Base-by-base conservation (phyloP, 176 grass and related monocot species). In the Triticum dicoccoides region DNA sequence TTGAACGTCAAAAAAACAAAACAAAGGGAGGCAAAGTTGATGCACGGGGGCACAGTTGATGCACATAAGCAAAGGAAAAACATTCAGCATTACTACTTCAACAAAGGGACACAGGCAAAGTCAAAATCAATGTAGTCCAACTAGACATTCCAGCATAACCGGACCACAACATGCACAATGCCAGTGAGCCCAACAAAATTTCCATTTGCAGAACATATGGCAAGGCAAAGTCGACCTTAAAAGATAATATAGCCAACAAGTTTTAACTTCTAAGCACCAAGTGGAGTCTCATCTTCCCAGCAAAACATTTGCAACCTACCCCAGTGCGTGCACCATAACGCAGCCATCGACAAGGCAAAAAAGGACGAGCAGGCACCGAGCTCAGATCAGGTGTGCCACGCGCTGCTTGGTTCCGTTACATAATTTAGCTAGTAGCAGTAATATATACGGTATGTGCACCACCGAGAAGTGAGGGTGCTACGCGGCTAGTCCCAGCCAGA, bases 401-500 rank as follows among this genome's bases (percentile, higher is more conserved):
- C 69, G 21, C 12, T n/a, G 3, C 21, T 84, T 18, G 65, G 14
- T 70, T 62, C 67, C 72, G 14, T n/a, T 38, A 73, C 6, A 45
- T 45, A 44, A 33, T 61, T 32, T 75, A 44, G 65, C 20, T 44
- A n/a, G 73, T 54, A 30, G 80, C n/a, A 58, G 80, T 23, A 58
- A 78, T 86, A 49, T 86, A 86, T 83, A 83, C 25, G 24, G 67
- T 84, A 80, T 79, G 58, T 67, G 76, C 75, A 76, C 76, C 75
- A 69, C 69, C 21, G 47, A 76, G 68, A 75, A 42, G 65, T 4
- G 44, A 12, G 72, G 41, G 10, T 5, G 38, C 3, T 24, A 3
- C 11, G 14, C 4, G 7, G 18, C 80, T 95, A 95, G 56, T 95
- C 72, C 93, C 93, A 95, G 17, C 93, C 93, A 71, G 83, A 90